Base-by-base conservation (phyloP, 768 basidiomycete genomes). In the Pleurotus giganteus region DNA sequence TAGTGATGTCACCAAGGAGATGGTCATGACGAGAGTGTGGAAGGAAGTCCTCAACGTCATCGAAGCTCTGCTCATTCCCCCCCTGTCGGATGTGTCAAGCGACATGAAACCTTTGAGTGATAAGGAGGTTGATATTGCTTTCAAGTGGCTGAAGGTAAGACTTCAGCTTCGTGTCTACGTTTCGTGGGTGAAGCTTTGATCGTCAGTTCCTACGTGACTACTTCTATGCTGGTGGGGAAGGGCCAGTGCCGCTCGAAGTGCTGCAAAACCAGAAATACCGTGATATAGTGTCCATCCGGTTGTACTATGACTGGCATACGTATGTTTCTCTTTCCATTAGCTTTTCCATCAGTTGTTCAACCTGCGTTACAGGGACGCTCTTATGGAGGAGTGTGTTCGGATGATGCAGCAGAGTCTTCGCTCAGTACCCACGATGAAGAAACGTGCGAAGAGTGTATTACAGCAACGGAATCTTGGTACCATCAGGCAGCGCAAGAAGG, bases 231-330 rank as follows among this genome's bases (percentile, higher is more conserved):
- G 88, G 85, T 12, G 96, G 96, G 8, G 94, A 97, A 66, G 92
- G 93, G 3, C 92, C 92, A 1, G 82, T 98, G 6, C 83, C 94
- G 0, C 72, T 94, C 53, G 91, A 93, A 64, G 75, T 82, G 19
- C 75, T 99, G 24, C 94, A 96, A 69, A 97, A 95, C 67, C 87
- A 91, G 71, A 97, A 94, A 68, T 98, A 96, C 69, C 86, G 92
- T 36, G 96, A 97, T 61, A 81, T 94, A 21, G 68, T 94, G 51
- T 91, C 91, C 9, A 87, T 98, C 57, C 85, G 94, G 28, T 69
- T 99, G 49, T 98, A 97, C 71, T 98, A 99, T 64, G 97, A 99
- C 65, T 95, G 92, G 94, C 80, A 86, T 62, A 92, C 91, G 91
- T 92, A 66, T 52, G 89, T 71, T 4, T 34, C 31, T 66, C 4